Evolutionary conservation across 1,139 yeast genomes (phyloP), one percentile per base, ranked within the genome.

Genomic region (Lodderomyces jiufengensis): DNA sequence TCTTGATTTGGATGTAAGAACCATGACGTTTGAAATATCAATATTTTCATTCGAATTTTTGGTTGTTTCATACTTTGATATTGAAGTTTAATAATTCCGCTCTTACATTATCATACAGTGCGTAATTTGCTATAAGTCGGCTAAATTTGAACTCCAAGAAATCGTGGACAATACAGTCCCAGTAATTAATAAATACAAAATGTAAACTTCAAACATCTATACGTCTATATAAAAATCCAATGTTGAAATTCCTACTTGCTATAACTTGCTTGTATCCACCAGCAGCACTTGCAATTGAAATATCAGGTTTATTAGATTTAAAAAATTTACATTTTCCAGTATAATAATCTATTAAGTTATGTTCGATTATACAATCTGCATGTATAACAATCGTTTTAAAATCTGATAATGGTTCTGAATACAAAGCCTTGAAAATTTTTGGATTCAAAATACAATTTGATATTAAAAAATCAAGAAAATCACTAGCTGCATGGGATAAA

Each of bases 291-390:
- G 31, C 29, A 47, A 52, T 43, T 41, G 49, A 46, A 45, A 34
- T 48, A 41, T 48, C 64, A 27, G 47, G 57, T 16, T 57, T 52
- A 2, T 44, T 49, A 1, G 59, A 43, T 31, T 51, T 59, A 1
- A 21, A 38, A 42, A 71, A 79, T 0, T 71, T 69, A 42, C 73
- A 65, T 24, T 57, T 59, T 2, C 55, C 47, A 0, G 49, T 49
- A 47, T 79, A 80, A 49, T 69, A 78, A 1, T 53, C 58, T 1
- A 61, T 70, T 31, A 80, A 52, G 1, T 65, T 51, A 50, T 80
- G 86, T 39, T 76, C 78, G 12, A 54, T 58, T 16, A 80, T 70
- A 10, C 70, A 77, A 21, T 65, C 63, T 0, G 73, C 73, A 38
- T 63, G 53, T 1, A 64, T 27, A 1, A 46, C 33, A 41, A 39